phyloP scores from a whole-genome alignment of 2,329 filamentous ascomycete genomes.

The Paradendryphiella salina region DNA sequence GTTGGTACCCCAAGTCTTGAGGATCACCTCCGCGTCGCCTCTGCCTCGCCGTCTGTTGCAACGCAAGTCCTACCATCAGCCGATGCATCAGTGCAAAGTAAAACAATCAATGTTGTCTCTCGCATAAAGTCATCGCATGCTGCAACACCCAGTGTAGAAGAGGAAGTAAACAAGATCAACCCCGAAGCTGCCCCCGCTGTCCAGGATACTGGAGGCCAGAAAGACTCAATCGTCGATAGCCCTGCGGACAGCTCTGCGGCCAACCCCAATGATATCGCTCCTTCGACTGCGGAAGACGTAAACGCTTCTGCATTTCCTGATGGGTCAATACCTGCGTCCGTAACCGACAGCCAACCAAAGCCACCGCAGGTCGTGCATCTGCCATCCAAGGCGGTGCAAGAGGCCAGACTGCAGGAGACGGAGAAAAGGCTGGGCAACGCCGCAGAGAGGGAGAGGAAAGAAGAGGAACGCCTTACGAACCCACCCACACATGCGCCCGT shows the following conservation, averaged over 20 bases:
- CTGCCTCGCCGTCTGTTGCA: constrained; percentile 40
- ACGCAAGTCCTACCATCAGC: constrained; percentile 28
- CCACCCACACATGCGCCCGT: constrained; percentile 27
- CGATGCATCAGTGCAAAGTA: constrained; percentile 22
- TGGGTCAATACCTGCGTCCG: neutral
- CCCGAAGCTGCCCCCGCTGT: constrained; percentile 13
- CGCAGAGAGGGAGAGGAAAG: constrained; percentile 45
- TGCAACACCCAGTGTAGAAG: constrained; percentile 17
- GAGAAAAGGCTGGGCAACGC: constrained; percentile 46
- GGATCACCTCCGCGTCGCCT: constrained; percentile 42
- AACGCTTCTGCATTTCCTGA: constrained; percentile 6
- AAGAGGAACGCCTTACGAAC: constrained; percentile 41
- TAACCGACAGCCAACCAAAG: constrained; percentile 20
- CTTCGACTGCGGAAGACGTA: constrained; percentile 42
- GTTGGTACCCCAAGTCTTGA: constrained; percentile 32
- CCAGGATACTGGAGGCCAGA: constrained; percentile 13
- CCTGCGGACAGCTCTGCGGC: constrained; percentile 28
- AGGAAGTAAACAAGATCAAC: constrained; percentile 18
- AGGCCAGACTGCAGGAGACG: constrained; percentile 51
- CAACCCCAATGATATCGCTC: constrained; percentile 30
- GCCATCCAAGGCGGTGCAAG: constrained; percentile 56
- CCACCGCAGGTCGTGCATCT: constrained; percentile 51
- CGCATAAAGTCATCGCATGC: constrained; percentile 14
- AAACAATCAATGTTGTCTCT: constrained; percentile 15
- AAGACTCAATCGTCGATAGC: constrained; percentile 17